phyloP scores from a whole-genome alignment of 202 grass and related monocot species.

The Alloteropsis angusta region DNA sequence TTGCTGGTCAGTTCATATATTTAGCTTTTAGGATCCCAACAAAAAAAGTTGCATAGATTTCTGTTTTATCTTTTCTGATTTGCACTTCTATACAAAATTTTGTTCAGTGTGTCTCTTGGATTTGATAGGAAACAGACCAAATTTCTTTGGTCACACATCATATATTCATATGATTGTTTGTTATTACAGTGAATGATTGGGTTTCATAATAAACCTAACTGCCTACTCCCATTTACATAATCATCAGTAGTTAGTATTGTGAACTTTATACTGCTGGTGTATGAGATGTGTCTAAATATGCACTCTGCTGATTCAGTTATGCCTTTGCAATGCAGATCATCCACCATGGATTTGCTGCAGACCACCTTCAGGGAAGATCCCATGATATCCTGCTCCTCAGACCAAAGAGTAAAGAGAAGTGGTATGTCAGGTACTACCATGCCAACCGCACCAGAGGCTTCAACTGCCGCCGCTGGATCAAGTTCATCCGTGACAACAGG shows the following conservation, averaged over 20 bases:
- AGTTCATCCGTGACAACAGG: conserved; percentile 27
- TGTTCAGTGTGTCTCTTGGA: not conserved
- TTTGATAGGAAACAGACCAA: not conserved
- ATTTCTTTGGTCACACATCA: not conserved
- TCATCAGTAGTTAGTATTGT: not conserved
- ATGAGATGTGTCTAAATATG: not conserved
- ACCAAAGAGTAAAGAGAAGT: conserved; percentile 22
- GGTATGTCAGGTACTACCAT: conserved; percentile 20
- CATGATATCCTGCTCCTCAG: conserved; percentile 27
- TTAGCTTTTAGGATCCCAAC: not conserved
- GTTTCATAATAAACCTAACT: not conserved
- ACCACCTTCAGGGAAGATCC: conserved; percentile 25
- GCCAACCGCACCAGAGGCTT: not conserved
- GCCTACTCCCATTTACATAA: not conserved
- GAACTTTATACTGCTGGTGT: not conserved
- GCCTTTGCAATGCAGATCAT: conserved; percentile 25
- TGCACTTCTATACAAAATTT: not conserved
- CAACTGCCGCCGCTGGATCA: conserved; percentile 4
- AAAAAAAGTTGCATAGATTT: not conserved
- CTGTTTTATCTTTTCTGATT: not conserved
- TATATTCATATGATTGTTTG: not conserved
- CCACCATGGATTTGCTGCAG: conserved; percentile 8
- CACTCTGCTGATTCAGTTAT: not conserved
- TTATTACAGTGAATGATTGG: not conserved
- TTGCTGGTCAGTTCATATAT: conserved; percentile 26